Evolutionary conservation across 208 protist genomes (phyloP).

Genomic region (Trypanosoma melophagium): DNA sequence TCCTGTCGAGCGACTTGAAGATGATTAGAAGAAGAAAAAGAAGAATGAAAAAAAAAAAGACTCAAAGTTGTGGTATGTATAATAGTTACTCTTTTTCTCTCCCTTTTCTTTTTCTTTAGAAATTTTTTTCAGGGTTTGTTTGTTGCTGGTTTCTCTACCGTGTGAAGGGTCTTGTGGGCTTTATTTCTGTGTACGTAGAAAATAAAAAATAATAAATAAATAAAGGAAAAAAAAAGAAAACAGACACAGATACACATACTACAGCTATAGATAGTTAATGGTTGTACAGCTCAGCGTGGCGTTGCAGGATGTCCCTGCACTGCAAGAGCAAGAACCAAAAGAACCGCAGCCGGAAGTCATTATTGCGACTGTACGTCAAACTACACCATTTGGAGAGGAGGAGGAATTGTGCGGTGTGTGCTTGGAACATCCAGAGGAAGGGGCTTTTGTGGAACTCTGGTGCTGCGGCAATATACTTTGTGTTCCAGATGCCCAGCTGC

Average conservation of each 20-base stretch:
- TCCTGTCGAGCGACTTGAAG: too few relatives aligned
- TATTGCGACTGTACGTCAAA: not conserved
- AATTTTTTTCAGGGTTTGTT: constrained; percentile 8
- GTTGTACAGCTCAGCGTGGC: not conserved
- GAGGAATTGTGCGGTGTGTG: constrained; percentile 85
- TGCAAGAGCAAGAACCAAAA: not conserved
- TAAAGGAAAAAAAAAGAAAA: too few relatives aligned
- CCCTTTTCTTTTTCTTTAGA: constrained; percentile 13
- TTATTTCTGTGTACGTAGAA: too few relatives aligned
- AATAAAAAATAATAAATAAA: too few relatives aligned
- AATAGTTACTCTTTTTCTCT: not conserved
- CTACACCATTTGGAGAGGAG: constrained; percentile 42
- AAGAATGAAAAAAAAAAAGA: too few relatives aligned
- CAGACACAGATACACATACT: too few relatives aligned
- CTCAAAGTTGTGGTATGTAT: too few relatives aligned
- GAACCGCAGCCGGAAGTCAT: not conserved
- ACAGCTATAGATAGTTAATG: too few relatives aligned
- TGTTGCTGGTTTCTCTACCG: too few relatives aligned
- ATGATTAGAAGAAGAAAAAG: too few relatives aligned
- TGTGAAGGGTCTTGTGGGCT: too few relatives aligned
- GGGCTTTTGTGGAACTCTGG: constrained; percentile 71
- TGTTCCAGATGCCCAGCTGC: constrained; percentile 69
- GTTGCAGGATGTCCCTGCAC: not conserved
- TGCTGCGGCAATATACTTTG: constrained; percentile 86
- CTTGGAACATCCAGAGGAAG: constrained; percentile 54